phyloP scores from a whole-genome alignment of 331 rosid species.

The Prunus yedoensis region DNA sequence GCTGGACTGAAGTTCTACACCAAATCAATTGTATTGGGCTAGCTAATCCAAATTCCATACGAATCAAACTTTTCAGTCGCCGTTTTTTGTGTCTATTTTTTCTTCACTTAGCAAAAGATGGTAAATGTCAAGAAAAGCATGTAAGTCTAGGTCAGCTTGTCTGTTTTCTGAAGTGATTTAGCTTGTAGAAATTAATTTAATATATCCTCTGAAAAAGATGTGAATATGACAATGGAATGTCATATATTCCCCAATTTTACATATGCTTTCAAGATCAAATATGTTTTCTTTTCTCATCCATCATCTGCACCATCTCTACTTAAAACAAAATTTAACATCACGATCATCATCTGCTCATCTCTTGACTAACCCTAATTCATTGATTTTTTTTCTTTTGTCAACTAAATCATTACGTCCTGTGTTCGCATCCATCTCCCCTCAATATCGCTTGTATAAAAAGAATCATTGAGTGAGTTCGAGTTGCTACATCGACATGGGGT shows the following conservation, averaged over 20 bases:
- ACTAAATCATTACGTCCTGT: no score
- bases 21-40: background rate
- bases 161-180: background rate
- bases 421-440: no score
- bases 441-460: background rate
- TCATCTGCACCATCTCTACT: constrained; percentile 18
- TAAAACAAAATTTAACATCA: background rate
- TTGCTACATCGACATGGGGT: background rate
- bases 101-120: background rate
- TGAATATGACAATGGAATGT: constrained; percentile 42
- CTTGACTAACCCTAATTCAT: background rate
- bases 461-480: background rate
- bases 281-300: constrained; percentile 16
- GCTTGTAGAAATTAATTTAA: background rate
- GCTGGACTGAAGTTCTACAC: no score
- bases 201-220: constrained; percentile 20
- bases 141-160: background rate
- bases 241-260: constrained; percentile 29
- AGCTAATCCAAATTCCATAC: background rate
- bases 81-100: background rate
- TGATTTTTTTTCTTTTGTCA: background rate
- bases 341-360: background rate
- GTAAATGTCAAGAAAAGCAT: background rate
- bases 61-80: background rate
- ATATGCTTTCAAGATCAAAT: constrained; percentile 21